A percentile compares a stretch with the other conserved stretches of the same genome.
phyloP scores from a whole-genome alignment of 2,329 filamentous ascomycete genomes.

The Alternaria burnsii region DNA sequence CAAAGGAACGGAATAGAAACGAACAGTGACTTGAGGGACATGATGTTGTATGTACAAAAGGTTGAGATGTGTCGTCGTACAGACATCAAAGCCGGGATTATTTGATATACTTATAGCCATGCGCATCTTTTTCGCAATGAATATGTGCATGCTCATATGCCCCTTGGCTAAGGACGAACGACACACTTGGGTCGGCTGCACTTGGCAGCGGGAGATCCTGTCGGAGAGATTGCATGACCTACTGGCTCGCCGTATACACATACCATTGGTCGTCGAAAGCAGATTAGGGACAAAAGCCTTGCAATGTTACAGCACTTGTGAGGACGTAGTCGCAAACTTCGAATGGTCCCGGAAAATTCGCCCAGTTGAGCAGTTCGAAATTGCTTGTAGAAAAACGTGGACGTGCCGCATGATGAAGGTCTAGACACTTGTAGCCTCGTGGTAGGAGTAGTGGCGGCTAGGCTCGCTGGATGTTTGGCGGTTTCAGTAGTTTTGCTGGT shows the following conservation, averaged over 20 bases:
- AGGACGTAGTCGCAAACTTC: conserved; percentile 14
- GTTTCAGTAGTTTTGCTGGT: conserved; percentile 13
- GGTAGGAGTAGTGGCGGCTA: conserved; percentile 21
- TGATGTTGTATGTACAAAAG: conserved; percentile 14
- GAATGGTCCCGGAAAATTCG: conserved; percentile 30
- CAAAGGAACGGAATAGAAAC: conserved; percentile 31
- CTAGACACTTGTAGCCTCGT: conserved; percentile 20
- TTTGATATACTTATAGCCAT: conserved; percentile 22
- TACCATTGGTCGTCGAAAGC: conserved; percentile 24
- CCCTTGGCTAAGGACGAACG: conserved; percentile 1
- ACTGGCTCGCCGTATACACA: neutral
- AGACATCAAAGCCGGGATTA: neutral
- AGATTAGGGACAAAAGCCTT: conserved; percentile 30
- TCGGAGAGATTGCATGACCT: conserved; percentile 25
- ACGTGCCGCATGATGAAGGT: conserved; percentile 33
- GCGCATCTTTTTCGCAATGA: neutral
- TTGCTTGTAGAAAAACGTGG: conserved; percentile 26
- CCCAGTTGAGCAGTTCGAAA: conserved; percentile 39
- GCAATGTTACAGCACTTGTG: conserved; percentile 30
- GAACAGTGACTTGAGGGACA: conserved; percentile 27
- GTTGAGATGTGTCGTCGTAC: conserved; percentile 16
- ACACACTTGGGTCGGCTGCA: conserved; percentile 18
- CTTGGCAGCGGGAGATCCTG: conserved; percentile 6
- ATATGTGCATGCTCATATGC: conserved; percentile 8
- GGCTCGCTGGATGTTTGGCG: conserved; percentile 10